These are phyloP conservation scores for Amniculicola lignicola DNA, from an alignment of 495 filamentous ascomycete species.

Conservation along the genomic window DNA sequence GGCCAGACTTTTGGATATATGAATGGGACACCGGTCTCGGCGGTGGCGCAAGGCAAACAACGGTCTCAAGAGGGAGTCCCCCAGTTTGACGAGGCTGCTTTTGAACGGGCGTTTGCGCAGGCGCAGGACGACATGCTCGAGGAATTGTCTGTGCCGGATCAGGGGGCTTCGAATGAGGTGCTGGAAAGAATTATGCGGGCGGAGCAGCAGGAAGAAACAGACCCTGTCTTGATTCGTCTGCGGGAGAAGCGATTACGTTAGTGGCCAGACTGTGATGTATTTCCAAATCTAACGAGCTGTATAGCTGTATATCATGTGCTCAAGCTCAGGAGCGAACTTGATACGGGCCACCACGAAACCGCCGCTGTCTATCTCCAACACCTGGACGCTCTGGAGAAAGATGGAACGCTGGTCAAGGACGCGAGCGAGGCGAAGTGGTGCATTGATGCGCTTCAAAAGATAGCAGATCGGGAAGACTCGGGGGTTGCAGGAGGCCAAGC, in stretches of 20 bases:
- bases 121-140: constrained; percentile 34
- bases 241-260: constrained; percentile 20
- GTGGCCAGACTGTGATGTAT: background rate
- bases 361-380: constrained; percentile 5
- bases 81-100: constrained; percentile 59
- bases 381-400: constrained; percentile 15
- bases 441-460: constrained; percentile 19
- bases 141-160: no score
- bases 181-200: background rate
- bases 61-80: constrained; percentile 18
- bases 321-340: constrained; percentile 21
- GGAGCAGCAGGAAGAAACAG: constrained; percentile 5
- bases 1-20: background rate
- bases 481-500: constrained; percentile 8
- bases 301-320: constrained; percentile 18
- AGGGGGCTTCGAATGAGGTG: background rate
- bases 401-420: constrained; percentile 7
- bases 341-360: background rate
- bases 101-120: constrained; percentile 59
- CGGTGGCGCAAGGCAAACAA: constrained; percentile 32
- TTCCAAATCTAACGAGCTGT: background rate
- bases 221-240: constrained; percentile 25
- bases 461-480: constrained; percentile 4
- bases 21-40: constrained; percentile 3
- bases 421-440: constrained; percentile 24